Evolutionary conservation across 352 stramenopile genomes (phyloP).

Genomic region (Pythium scleroteichum): DNA sequence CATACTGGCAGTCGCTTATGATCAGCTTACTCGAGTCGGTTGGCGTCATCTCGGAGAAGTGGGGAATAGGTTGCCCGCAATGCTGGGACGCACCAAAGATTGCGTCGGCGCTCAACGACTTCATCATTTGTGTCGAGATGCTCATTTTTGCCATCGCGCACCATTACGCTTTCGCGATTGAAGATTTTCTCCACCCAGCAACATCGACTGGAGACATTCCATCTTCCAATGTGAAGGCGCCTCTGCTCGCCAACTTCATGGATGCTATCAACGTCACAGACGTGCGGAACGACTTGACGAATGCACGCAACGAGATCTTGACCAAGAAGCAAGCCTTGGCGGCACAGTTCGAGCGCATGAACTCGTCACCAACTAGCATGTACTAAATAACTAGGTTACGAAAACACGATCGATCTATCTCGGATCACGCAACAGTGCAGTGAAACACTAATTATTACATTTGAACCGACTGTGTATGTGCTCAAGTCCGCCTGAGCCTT

Average conservation of each 20-base stretch:
- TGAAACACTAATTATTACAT: constrained; percentile 39
- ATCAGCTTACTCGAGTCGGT: constrained; percentile 89
- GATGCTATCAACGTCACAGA: constrained; percentile 90
- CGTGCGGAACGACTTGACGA: constrained; percentile 83
- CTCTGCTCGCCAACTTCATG: constrained; percentile 87
- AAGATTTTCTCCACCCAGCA: constrained; percentile 77
- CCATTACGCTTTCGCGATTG: constrained; percentile 92
- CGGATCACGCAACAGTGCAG: not conserved
- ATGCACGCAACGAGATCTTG: constrained; percentile 84
- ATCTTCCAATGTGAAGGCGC: constrained; percentile 82
- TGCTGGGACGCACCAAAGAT: constrained; percentile 88
- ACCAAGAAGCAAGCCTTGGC: constrained; percentile 89
- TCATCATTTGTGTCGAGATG: constrained; percentile 96
- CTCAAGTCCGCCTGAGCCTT: not conserved
- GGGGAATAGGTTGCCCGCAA: constrained; percentile 79
- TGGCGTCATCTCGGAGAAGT: constrained; percentile 84
- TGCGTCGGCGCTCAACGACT: constrained; percentile 91
- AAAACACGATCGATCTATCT: not conserved
- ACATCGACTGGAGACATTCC: constrained; percentile 35
- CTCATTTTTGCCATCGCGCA: constrained; percentile 91
- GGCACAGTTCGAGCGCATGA: constrained; percentile 80
- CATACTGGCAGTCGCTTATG: constrained; percentile 93
- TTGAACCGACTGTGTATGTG: constrained; percentile 10
- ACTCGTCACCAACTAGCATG: constrained; percentile 66
- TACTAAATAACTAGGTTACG: constrained; percentile 23